phyloP scores from a whole-genome alignment of 805 yeast genomes.

The Kazachstania africana region DNA sequence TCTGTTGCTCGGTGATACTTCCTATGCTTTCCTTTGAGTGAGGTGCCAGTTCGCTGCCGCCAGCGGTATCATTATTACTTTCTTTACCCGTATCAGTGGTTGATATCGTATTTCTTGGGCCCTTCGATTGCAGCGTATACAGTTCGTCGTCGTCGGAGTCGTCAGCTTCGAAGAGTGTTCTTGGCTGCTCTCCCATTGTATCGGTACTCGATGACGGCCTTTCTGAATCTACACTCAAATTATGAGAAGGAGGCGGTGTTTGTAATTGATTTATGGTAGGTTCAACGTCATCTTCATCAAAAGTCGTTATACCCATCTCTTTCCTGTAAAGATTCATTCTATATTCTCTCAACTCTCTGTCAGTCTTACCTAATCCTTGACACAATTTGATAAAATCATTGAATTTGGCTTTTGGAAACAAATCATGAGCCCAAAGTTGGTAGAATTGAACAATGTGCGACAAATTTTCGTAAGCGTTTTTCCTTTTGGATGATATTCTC shows the following conservation, averaged over 20 bases:
- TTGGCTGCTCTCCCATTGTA: not conserved
- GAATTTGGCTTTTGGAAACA: constrained; percentile 74
- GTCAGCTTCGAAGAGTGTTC: not conserved
- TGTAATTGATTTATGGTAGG: not conserved
- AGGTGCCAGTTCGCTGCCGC: not conserved
- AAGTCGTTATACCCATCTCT: constrained; percentile 23
- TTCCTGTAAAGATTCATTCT: constrained; percentile 30
- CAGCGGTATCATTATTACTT: too few relatives aligned
- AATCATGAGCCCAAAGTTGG: constrained; percentile 64
- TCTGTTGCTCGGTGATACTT: not conserved
- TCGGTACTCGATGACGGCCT: not conserved
- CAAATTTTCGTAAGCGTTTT: constrained; percentile 18
- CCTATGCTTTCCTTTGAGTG: not conserved
- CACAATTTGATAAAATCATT: constrained; percentile 51
- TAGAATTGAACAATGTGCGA: constrained; percentile 38
- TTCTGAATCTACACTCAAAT: not conserved
- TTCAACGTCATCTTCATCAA: constrained; percentile 3
- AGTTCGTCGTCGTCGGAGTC: not conserved
- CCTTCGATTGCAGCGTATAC: not conserved
- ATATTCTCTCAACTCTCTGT: constrained; percentile 31
- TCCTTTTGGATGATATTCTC: constrained; percentile 23
- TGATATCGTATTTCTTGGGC: not conserved
- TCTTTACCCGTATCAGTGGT: too few relatives aligned
- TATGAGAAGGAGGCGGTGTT: too few relatives aligned
- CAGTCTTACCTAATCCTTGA: constrained; percentile 35